Evolutionary conservation across 192 early-diverging fungal species (phyloP), one percentile per base, ranked within the genome.

Genomic region (Chytriomyces sp.): DNA sequence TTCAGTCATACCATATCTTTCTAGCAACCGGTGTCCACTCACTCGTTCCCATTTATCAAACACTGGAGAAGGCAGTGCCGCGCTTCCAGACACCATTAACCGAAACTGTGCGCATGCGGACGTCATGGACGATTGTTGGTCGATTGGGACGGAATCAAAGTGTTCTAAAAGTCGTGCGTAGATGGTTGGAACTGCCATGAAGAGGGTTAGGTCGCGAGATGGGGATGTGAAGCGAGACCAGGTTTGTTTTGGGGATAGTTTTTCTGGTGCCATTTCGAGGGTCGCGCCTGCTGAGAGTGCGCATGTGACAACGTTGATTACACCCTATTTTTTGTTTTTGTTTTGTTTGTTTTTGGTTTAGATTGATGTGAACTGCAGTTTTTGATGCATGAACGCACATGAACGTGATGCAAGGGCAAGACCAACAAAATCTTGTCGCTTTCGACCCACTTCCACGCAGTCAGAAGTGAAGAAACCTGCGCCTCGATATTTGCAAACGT

Each of bases 131-230:
- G 0, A 23, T 76, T 88, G 88, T 59, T 78, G 69, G 23, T 72
- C 77, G 0, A 60, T 45, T 5, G 72, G 61, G 82, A 92, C 82
- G 5, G 61, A 73, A 20, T 89, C 83, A 61, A 91, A 89, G 16
- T 85, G 79, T 57, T 84, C 82, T 11, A 89, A 81, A 53, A 96
- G 82, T 78, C 91, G 92, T 3, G 91, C 86, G 84, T 96, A 95
- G 71, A 95, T 92, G 16, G 95, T 94, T 4, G 95, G 95, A 11
- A 96, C 95, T 5, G 92, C 93, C 95, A 95, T 96, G 65, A 95
- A 91, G 13, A 95, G 65, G 0, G 93, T 88, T 5, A 94, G 82
- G 64, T 89, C 77, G 60, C 87, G 80, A 18, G 81, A 72, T 6
- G 82, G 80, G 47, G 81, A 77, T 59, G 88, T 85, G 78, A 91